Conservation (phyloP, 2,329 filamentous ascomycete species). For the Epichloe hybrida region DNA sequence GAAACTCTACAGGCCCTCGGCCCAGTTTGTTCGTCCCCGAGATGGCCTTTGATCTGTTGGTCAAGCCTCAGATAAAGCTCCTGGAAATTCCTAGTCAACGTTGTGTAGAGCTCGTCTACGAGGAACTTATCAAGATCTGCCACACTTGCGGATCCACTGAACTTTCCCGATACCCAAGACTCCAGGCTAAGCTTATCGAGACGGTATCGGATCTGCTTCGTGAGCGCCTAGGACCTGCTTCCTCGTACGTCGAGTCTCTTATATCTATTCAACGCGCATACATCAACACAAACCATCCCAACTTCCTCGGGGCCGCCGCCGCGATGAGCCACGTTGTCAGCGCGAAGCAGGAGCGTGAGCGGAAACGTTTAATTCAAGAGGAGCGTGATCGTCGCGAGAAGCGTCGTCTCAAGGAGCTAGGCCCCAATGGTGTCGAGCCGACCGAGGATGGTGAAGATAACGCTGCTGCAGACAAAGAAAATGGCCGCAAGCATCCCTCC, state of each 20-base stretch:
- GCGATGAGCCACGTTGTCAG: constrained; percentile 96
- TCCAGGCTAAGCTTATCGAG: constrained; percentile 95
- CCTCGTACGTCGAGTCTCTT: constrained; percentile 84
- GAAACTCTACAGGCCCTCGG: constrained; percentile 91
- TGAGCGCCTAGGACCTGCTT: constrained; percentile 80
- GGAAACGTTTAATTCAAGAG: constrained; percentile 64
- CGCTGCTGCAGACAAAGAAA: constrained; percentile 35
- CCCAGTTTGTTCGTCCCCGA: constrained; percentile 96
- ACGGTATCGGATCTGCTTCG: constrained; percentile 91
- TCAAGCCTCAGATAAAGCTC: constrained; percentile 97
- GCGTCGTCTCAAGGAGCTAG: constrained; percentile 69
- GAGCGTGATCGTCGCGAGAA: constrained; percentile 79
- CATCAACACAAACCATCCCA: constrained; percentile 98
- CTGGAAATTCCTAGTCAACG: constrained; percentile 89
- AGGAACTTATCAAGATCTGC: constrained; percentile 98
- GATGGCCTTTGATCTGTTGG: constrained; percentile 90
- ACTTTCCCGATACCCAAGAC: constrained; percentile 75
- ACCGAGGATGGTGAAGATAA: constrained; percentile 53
- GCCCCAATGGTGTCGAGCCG: constrained; percentile 60
- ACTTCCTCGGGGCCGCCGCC: constrained; percentile 90
- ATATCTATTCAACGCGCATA: constrained; percentile 97
- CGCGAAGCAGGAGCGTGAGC: constrained; percentile 88
- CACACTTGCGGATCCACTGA: constrained; percentile 96
- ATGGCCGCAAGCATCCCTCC: constrained; percentile 19
- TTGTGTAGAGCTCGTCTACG: constrained; percentile 95